Conservation (phyloP, 345 rosid species). For the Chamaenerion angustifolium region DNA sequence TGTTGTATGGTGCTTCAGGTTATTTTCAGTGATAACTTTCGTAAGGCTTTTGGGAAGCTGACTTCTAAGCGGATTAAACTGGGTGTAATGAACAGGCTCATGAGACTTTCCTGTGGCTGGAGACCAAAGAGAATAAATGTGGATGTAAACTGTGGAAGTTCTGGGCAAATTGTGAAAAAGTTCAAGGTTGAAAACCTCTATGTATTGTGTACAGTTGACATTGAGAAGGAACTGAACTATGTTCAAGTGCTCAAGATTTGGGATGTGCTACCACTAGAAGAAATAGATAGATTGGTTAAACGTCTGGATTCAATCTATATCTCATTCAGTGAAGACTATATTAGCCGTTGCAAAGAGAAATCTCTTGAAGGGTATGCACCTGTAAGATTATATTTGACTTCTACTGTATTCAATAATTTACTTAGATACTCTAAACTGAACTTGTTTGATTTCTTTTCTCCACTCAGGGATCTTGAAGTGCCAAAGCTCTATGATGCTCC, state of each 20-base stretch:
- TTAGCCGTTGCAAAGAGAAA: slow-evolving; percentile 29
- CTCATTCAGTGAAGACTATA: slow-evolving; percentile 23
- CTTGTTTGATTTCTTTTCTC: not conserved
- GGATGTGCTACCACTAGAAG: slow-evolving; percentile 35
- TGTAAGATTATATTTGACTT: too few relatives aligned
- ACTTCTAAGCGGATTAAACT: slow-evolving; percentile 12
- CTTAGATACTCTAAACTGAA: not conserved
- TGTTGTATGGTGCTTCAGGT: slow-evolving; percentile 19
- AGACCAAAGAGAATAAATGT: slow-evolving; percentile 27
- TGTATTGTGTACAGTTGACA: slow-evolving; percentile 32
- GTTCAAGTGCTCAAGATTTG: slow-evolving; percentile 38
- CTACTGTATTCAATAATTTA: not conserved
- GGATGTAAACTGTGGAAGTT: slow-evolving; percentile 17
- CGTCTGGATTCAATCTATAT: slow-evolving; percentile 27
- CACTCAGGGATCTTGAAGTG: slow-evolving; percentile 31
- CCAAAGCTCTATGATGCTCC: slow-evolving; percentile 26
- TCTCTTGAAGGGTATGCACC: slow-evolving; percentile 34
- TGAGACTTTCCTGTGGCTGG: slow-evolving; percentile 37
- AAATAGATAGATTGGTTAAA: slow-evolving; percentile 22
- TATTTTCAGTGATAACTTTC: slow-evolving; percentile 32
- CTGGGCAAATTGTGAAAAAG: slow-evolving; percentile 27
- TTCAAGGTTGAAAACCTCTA: slow-evolving; percentile 25
- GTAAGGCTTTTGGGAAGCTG: slow-evolving; percentile 33
- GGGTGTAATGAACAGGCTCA: slow-evolving; percentile 16
- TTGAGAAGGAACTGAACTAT: slow-evolving; percentile 17